Conservation (phyloP, 345 rosid genomes). For the Acer negundo region DNA sequence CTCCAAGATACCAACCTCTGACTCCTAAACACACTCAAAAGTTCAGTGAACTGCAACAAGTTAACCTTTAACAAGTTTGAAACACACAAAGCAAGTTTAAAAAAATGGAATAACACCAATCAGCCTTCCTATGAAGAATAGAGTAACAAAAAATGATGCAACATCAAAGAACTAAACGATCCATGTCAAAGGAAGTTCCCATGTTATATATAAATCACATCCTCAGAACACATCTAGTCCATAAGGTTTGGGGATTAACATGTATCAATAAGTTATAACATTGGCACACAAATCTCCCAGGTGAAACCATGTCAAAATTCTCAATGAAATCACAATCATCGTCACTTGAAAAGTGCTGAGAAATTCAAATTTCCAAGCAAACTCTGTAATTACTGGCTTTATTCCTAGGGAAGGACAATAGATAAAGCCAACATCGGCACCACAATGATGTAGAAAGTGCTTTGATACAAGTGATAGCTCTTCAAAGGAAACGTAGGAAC, state of each 20-base stretch:
- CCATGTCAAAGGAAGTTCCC: background rate
- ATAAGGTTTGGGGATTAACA: background rate
- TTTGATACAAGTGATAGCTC: slow-evolving; percentile 3
- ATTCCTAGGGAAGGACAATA: background rate
- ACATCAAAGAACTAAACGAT: background rate
- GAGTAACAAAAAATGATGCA: background rate
- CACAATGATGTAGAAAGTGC: background rate
- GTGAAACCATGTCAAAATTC: background rate
- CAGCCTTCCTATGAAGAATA: background rate
- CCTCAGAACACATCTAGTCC: background rate
- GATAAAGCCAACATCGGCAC: slow-evolving; percentile 6
- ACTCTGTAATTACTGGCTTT: background rate
- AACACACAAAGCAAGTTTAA: background rate
- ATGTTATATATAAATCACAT: background rate
- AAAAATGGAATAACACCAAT: slow-evolving; percentile 9
- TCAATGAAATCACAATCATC: slow-evolving; percentile 9
- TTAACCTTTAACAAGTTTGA: slow-evolving; percentile 10
- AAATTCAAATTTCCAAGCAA: background rate
- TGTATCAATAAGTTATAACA: background rate
- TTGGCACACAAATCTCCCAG: slow-evolving; percentile 2
- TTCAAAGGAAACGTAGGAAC: slow-evolving; percentile 1
- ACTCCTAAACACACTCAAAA: background rate
- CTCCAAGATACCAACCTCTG: background rate
- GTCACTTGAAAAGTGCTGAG: background rate
- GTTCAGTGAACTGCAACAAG: background rate